Evolutionary conservation across 768 basidiomycete genomes (phyloP).

Genomic region (Favolaschia claudopus): DNA sequence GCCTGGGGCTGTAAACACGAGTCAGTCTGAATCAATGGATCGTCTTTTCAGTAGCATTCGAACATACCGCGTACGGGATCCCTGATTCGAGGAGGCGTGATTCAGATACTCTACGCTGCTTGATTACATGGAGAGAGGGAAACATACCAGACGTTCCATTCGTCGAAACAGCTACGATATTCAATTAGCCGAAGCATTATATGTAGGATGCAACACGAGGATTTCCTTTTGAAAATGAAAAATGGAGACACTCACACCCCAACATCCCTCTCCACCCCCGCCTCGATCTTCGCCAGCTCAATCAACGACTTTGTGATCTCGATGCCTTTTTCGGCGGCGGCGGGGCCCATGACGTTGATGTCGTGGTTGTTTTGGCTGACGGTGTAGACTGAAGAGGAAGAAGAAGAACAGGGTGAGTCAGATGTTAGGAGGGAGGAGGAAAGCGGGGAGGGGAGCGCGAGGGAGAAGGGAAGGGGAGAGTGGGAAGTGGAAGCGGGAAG

Average conservation of each 20-base stretch:
- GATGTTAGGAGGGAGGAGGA: not conserved
- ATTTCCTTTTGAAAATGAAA: too few species aligned
- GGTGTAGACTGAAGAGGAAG: slow-evolving; percentile 54
- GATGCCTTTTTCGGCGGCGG: slow-evolving; percentile 61
- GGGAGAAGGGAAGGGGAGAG: not conserved
- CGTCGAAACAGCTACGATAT: slow-evolving; percentile 56
- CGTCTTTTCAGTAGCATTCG: too few species aligned
- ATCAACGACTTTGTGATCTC: slow-evolving; percentile 59
- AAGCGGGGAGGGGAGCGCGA: not conserved
- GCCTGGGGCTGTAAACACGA: slow-evolving; percentile 51
- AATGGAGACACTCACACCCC: slow-evolving; percentile 39
- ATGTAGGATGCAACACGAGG: too few species aligned
- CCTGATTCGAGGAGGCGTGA: too few species aligned
- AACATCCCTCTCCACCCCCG: slow-evolving; percentile 43
- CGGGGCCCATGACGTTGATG: slow-evolving; percentile 63
- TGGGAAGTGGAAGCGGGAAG: not conserved
- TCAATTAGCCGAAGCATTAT: too few species aligned
- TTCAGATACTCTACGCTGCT: not conserved
- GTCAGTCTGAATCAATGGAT: too few species aligned
- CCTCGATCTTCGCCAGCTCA: slow-evolving; percentile 56
- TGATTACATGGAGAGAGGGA: not conserved
- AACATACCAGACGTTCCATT: slow-evolving; percentile 62
- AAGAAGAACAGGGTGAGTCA: not conserved
- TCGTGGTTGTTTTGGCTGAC: slow-evolving; percentile 52
- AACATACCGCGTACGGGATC: slow-evolving; percentile 51